Evolutionary conservation across 371 early-diverging fungal species (phyloP).

Genomic region (Mortierella sp.): DNA sequence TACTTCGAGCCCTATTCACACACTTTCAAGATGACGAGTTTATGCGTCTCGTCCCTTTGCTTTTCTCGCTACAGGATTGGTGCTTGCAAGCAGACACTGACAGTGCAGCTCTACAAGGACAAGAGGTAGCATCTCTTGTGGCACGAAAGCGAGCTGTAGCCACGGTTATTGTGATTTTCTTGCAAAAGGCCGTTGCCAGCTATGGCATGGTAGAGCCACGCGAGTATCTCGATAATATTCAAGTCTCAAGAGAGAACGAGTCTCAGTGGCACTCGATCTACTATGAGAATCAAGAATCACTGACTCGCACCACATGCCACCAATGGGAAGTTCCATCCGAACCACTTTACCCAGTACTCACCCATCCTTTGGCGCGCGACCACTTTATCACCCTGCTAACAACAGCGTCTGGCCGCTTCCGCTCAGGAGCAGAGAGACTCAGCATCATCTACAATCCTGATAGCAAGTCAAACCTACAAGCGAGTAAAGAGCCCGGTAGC

Average conservation of each 20-base stretch:
- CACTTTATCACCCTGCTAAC: conserved; percentile 51
- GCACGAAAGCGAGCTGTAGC: conserved; percentile 70
- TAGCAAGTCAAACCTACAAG: conserved; percentile 18
- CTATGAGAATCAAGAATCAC: conserved; percentile 50
- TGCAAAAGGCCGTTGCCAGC: conserved; percentile 44
- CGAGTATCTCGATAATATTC: conserved; percentile 48
- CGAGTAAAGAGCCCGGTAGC: conserved; percentile 17
- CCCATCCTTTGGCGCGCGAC: conserved; percentile 51
- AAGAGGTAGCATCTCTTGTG: conserved; percentile 35
- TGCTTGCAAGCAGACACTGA: conserved; percentile 21
- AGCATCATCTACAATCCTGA: conserved; percentile 30
- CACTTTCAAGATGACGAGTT: conserved; percentile 72
- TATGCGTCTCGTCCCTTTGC: conserved; percentile 70
- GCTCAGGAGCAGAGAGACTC: conserved; percentile 47
- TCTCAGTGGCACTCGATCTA: conserved; percentile 53
- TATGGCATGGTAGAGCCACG: conserved; percentile 43
- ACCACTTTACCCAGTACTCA: conserved; percentile 36
- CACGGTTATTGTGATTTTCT: conserved; percentile 62
- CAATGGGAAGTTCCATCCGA: conserved; percentile 45
- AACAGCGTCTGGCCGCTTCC: conserved; percentile 55
- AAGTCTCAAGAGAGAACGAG: conserved; percentile 43
- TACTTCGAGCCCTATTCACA: conserved; percentile 65
- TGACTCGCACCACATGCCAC: conserved; percentile 23
- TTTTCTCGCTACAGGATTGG: conserved; percentile 73
- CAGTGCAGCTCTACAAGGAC: conserved; percentile 8